Base-by-base conservation (phyloP, 1,284 basidiomycete species). In the Cronartium quercuum region DNA sequence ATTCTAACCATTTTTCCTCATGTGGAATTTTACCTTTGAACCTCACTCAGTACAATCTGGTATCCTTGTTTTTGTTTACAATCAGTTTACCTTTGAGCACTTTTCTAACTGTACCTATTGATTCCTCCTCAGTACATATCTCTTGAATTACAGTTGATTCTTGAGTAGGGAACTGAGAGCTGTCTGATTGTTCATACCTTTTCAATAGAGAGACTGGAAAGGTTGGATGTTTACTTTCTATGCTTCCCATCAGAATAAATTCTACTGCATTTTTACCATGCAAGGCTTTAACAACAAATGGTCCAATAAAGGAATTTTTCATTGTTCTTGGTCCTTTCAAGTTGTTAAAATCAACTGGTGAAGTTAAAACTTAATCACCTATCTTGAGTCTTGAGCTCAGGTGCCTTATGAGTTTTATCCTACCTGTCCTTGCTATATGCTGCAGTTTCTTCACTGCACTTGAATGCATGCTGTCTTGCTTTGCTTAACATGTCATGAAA, bases 131-230 rank as follows among this genome's bases (percentile, higher is more conserved):
- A 18, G 18, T 44, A 9, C 9, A 18, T 44, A 44, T 18, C 42
- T 44, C 42, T 44, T 9, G 9, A 9, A 18, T 44, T 9, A 9
- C 42, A 9, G 21, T 9, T 58, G 57, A 10, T 21, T 58, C 21
- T 9, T 9, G 12, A 21, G 7, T 18, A 9, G 57, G 10, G 35
- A 41, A 44, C 18, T 44, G 9, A 18, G 42, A 44, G 9, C 18
- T 18, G 18, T 44, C 42, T 44, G 42, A 44, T 44, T 44, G 42
- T 65, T 41, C 35, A 21, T 67, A 67, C 29, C 35, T 34, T 35
- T 68, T 68, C 10, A 68, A 15, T 2, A 58, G n/a, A n/a, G 42
- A 51, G 3, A 68, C 38, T 37, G 51, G 66, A 37, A 68, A 68
- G 29, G 51, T 58, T 5, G 51, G 47, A 35, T 68, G 51, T 40